Percentiles rank a stretch among this genome's conserved stretches.
These are phyloP conservation scores for Microdochium paspali DNA, from an alignment of 2,329 filamentous ascomycete species.

Conservation along the genomic window DNA sequence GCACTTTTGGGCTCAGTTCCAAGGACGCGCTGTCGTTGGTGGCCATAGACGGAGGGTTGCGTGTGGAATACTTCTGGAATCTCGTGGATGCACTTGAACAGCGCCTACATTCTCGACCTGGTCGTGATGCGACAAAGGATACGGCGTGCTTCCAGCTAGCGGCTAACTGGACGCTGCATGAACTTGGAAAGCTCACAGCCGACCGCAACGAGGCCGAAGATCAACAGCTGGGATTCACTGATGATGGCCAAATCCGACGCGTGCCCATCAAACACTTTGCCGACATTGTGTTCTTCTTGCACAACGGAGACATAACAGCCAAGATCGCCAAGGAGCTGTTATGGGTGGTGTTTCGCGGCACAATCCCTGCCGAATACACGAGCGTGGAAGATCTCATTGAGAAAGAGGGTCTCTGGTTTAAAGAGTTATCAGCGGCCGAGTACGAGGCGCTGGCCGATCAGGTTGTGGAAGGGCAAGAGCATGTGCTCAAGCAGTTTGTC, in stretches of 20 bases:
- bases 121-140: constrained; percentile 11
- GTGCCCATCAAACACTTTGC: constrained; percentile 38
- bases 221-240: constrained; percentile 25
- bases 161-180: constrained; percentile 64
- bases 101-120: constrained; percentile 8
- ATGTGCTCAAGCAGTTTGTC: constrained; percentile 35
- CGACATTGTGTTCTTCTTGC: constrained; percentile 39
- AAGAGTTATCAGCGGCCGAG: constrained; percentile 35
- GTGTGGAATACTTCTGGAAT: constrained; percentile 73
- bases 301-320: constrained; percentile 39
- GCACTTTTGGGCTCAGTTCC: constrained; percentile 56
- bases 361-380: constrained; percentile 24
- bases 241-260: constrained; percentile 35
- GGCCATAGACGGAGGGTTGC: constrained; percentile 65
- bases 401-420: constrained; percentile 42
- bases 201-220: constrained; percentile 35
- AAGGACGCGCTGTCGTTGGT: constrained; percentile 81
- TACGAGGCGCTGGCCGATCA: constrained; percentile 36
- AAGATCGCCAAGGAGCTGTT: constrained; percentile 50
- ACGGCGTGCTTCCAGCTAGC: constrained; percentile 33
- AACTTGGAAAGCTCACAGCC: constrained; percentile 59
- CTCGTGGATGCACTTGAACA: constrained; percentile 42
- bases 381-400: constrained; percentile 35
- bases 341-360: constrained; percentile 39
- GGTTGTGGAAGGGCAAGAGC: constrained; percentile 34